Evolutionary conservation across 257 asterid genomes (phyloP).

Genomic region (Jacaranda mimosifolia): DNA sequence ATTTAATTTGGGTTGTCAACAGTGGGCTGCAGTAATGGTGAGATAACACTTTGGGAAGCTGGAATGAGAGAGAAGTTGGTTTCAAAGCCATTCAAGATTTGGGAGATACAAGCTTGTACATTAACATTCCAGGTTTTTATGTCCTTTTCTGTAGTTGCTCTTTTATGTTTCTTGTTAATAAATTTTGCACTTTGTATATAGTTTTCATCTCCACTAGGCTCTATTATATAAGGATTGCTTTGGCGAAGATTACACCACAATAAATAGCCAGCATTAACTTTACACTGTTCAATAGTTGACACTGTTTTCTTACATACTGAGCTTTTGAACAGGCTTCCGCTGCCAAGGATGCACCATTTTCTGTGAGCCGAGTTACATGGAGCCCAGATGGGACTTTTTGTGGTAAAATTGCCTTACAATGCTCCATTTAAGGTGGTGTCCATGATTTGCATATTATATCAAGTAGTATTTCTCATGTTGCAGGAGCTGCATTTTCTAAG

Average conservation of each 20-base stretch:
- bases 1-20: slow-evolving; percentile 35
- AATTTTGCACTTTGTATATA: slow-evolving; percentile 1
- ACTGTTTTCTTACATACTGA: slow-evolving; percentile 38
- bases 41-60: slow-evolving; percentile 91
- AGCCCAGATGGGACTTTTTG: slow-evolving; percentile 91
- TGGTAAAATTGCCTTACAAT: slow-evolving; percentile 59
- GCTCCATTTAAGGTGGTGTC: background rate
- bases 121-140: slow-evolving; percentile 76
- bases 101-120: slow-evolving; percentile 83
- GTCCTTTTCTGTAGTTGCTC: slow-evolving; percentile 13
- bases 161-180: slow-evolving; percentile 4
- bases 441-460: slow-evolving; percentile 30
- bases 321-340: slow-evolving; percentile 77
- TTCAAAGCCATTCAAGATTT: slow-evolving; percentile 83
- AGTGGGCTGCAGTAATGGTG: slow-evolving; percentile 96
- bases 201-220: slow-evolving; percentile 5
- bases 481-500: slow-evolving; percentile 97
- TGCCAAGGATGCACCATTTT: slow-evolving; percentile 87
- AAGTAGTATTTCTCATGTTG: slow-evolving; percentile 40
- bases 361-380: slow-evolving; percentile 92
- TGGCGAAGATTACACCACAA: slow-evolving; percentile 10
- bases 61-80: slow-evolving; percentile 82
- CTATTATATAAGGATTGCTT: slow-evolving; percentile 5
- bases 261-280: slow-evolving; percentile 8
- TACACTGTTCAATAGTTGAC: slow-evolving; percentile 1